phyloP scores from a whole-genome alignment of 352 stramenopile genomes.

The Chrysophaeum taylorii region DNA sequence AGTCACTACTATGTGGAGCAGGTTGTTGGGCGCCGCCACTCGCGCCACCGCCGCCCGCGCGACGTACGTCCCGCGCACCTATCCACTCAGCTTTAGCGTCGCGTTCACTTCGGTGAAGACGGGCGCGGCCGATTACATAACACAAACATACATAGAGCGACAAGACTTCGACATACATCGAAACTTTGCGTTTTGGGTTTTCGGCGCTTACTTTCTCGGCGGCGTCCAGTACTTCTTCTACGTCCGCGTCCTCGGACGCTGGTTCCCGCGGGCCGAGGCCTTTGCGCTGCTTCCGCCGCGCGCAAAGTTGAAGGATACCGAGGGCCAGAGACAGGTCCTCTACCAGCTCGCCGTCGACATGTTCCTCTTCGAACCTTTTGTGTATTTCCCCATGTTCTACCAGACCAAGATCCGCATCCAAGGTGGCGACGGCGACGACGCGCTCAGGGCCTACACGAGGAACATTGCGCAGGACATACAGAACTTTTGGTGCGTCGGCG shows the following conservation, averaged over 20 bases:
- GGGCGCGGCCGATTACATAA: too few relatives aligned
- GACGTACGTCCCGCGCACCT: too few relatives aligned
- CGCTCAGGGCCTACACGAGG: not conserved
- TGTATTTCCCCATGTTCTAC: constrained; percentile 23
- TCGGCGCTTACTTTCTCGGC: constrained; percentile 9
- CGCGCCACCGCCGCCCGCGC: too few relatives aligned
- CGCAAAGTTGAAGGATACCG: constrained; percentile 3
- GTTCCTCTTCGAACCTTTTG: constrained; percentile 13
- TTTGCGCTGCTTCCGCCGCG: constrained; percentile 2
- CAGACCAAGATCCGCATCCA: not conserved
- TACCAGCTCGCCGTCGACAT: constrained; percentile 17
- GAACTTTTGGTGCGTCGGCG: constrained; percentile 15
- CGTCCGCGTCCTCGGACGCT: not conserved
- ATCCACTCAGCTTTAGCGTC: too few relatives aligned
- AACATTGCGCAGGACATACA: constrained; percentile 17
- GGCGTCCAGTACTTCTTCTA: constrained; percentile 15
- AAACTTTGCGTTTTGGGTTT: not conserved
- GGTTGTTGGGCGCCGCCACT: too few relatives aligned
- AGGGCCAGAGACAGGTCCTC: not conserved
- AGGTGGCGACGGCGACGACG: not conserved
- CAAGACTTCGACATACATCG: not conserved
- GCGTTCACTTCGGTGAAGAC: too few relatives aligned
- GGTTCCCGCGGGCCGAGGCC: constrained; percentile 1
- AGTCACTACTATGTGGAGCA: too few relatives aligned
- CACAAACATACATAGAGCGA: too few relatives aligned